Percentiles rank a stretch among this genome's conserved stretches.
phyloP scores from a whole-genome alignment of 805 yeast species.

The Kuraishia molischiana region DNA sequence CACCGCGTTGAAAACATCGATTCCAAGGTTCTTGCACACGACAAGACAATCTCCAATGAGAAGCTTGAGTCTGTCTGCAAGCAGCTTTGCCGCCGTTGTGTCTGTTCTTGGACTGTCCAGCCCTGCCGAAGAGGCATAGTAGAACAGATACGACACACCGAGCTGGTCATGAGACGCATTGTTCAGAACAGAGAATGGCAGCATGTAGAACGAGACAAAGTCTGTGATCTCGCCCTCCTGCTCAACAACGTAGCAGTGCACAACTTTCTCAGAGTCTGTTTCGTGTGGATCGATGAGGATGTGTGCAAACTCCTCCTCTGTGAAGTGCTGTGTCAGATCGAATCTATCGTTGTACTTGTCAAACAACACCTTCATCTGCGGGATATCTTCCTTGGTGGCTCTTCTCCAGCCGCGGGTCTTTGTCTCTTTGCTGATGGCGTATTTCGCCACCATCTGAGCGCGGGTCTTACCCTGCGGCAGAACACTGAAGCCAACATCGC shows the following conservation, averaged over 20 bases:
- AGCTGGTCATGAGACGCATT: conserved; percentile 54
- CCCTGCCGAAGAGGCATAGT: conserved; percentile 73
- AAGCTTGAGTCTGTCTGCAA: conserved; percentile 48
- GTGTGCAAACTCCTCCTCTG: conserved; percentile 60
- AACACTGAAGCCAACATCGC: conserved; percentile 84
- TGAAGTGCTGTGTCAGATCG: conserved; percentile 63
- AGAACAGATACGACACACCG: conserved; percentile 82
- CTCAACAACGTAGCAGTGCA: conserved; percentile 73
- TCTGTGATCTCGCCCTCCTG: conserved; percentile 66
- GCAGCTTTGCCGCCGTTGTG: conserved; percentile 26
- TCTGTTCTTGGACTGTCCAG: conserved; percentile 27
- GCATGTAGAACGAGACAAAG: conserved; percentile 78
- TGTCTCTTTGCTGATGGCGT: conserved; percentile 43
- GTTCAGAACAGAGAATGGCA: conserved; percentile 78
- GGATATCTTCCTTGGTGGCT: conserved; percentile 52
- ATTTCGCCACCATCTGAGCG: conserved; percentile 54
- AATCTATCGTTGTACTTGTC: conserved; percentile 55
- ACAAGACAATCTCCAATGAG: conserved; percentile 71
- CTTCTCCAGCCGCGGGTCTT: conserved; percentile 45
- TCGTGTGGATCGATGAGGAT: conserved; percentile 28
- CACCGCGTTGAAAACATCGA: conserved; percentile 91
- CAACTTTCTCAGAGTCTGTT: conserved; percentile 34
- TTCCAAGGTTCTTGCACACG: conserved; percentile 52
- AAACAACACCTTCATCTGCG: conserved; percentile 51
- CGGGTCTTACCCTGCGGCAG: conserved; percentile 65